Conservation (phyloP, 306 rosid genomes). For the apple (Malus domestica) region ASM211411v1 NC_041793.1:34250001-34250500, state of each 20-base stretch:
- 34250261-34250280: slow-evolving; percentile 47
- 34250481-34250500: no score
- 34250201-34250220: neutral
- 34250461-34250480: no score
- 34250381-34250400: no score
- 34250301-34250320: slow-evolving; percentile 41
- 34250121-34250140: slow-evolving; percentile 82
- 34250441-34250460: no score
- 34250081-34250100: slow-evolving; percentile 81
- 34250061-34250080: slow-evolving; percentile 33
- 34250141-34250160: slow-evolving; percentile 48
- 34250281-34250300: slow-evolving; percentile 53
- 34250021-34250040: slow-evolving; percentile 53
- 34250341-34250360: slow-evolving; percentile 52
- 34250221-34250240: no score
- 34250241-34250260: slow-evolving; percentile 7
- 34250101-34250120: slow-evolving; percentile 78
- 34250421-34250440: no score
- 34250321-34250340: slow-evolving; percentile 63
- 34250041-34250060: slow-evolving; percentile 40
- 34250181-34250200: neutral
- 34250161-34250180: neutral
- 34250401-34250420: no score
- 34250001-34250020: no score
- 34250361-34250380: no score